Evolutionary conservation across 2,329 filamentous ascomycete species (phyloP).

Genomic region (Fusarium goolgardi): DNA sequence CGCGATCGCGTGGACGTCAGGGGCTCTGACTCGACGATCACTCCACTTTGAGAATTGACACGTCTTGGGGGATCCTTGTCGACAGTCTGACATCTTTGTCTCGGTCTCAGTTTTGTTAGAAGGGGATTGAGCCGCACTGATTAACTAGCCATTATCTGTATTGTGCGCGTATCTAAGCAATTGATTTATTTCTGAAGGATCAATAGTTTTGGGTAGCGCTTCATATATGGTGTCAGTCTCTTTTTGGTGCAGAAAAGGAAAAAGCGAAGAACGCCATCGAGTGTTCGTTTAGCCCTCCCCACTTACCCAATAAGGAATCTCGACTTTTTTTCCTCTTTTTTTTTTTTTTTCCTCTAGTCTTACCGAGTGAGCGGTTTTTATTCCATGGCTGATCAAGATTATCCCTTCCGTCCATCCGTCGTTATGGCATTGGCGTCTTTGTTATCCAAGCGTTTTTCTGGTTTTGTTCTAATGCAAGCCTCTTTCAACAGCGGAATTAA

Average conservation of each 20-base stretch:
- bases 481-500: background rate
- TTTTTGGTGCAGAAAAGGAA: background rate
- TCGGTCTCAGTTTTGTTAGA: constrained; percentile 1
- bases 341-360: no score
- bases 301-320: constrained; percentile 17
- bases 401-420: background rate
- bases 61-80: background rate
- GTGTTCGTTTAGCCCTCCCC: background rate
- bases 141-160: background rate
- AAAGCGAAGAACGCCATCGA: background rate
- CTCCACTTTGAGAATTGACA: constrained; percentile 7
- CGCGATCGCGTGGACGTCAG: constrained; percentile 23
- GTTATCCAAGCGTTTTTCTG: constrained; percentile 10
- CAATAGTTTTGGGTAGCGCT: background rate
- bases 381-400: background rate
- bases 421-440: background rate
- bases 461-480: constrained; percentile 16
- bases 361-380: constrained; percentile 3
- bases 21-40: constrained; percentile 22
- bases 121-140: background rate
- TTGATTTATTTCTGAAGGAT: background rate
- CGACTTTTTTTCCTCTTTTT: background rate
- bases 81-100: constrained; percentile 2
- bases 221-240: background rate
- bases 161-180: background rate